phyloP scores from a whole-genome alignment of 1,284 basidiomycete species.

The Gomphus bonarii region DNA sequence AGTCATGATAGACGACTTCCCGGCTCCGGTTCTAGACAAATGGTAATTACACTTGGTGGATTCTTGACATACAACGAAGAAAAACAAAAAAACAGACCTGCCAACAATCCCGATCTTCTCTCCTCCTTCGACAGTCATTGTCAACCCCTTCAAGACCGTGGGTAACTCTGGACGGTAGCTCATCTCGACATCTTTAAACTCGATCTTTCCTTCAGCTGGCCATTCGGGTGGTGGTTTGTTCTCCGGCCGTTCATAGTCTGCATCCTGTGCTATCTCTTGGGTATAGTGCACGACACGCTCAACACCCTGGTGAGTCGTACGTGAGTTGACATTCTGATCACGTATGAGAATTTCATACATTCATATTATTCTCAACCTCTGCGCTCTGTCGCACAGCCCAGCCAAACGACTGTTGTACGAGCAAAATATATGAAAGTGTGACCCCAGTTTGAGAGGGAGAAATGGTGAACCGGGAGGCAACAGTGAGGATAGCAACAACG shows the following conservation, averaged over 20 bases:
- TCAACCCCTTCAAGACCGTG: constrained; percentile 55
- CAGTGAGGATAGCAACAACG: constrained; percentile 68
- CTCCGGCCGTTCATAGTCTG: constrained; percentile 54
- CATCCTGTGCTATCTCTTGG: constrained; percentile 68
- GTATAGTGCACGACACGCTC: constrained; percentile 80
- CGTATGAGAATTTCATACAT: constrained; percentile 22
- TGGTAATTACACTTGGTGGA: constrained; percentile 2
- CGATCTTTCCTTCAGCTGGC: constrained; percentile 56
- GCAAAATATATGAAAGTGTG: constrained; percentile 68
- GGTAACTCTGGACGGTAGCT: constrained; percentile 67
- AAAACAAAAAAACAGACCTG: constrained; percentile 26
- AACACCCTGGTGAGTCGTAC: constrained; percentile 36
- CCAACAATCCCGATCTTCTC: constrained; percentile 89
- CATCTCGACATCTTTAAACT: constrained; percentile 52
- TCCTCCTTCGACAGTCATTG: constrained; percentile 56
- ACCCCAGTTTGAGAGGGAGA: constrained; percentile 73
- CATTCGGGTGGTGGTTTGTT: constrained; percentile 50
- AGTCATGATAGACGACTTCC: constrained; percentile 57
- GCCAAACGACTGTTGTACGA: constrained; percentile 66
- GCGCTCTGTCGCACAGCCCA: constrained; percentile 80
- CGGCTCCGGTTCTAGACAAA: constrained; percentile 54
- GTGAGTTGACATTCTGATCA: neutral
- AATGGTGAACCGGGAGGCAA: constrained; percentile 63
- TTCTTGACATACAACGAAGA: neutral
- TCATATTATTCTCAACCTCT: constrained; percentile 89